These are phyloP conservation scores for Vaucheria bursata DNA, from an alignment of 352 stramenopile genomes.

Conservation along the genomic window DNA sequence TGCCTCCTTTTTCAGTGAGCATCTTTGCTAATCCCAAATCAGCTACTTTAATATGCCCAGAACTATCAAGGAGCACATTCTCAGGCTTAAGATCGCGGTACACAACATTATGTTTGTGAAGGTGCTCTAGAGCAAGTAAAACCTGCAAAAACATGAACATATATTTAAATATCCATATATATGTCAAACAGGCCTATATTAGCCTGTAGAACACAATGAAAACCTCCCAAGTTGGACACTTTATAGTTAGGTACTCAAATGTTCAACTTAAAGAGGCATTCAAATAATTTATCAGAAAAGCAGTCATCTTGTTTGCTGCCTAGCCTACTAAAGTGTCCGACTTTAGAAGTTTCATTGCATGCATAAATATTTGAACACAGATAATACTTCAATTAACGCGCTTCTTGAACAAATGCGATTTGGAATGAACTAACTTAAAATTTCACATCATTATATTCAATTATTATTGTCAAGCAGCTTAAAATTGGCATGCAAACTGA, in stretches of 20 bases:
- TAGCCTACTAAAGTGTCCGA: background rate
- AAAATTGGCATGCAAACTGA: no score
- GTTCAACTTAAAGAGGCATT: no score
- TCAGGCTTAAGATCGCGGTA: slow-evolving; percentile 88
- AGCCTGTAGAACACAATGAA: background rate
- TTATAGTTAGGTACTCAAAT: no score
- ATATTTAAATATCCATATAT: slow-evolving; percentile 55
- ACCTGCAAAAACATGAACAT: slow-evolving; percentile 81
- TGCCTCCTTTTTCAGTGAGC: slow-evolving; percentile 30
- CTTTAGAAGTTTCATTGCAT: background rate
- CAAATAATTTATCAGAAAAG: background rate
- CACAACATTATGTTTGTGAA: slow-evolving; percentile 81
- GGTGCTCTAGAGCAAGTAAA: slow-evolving; percentile 75
- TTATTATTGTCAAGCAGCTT: no score
- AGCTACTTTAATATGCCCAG: slow-evolving; percentile 74
- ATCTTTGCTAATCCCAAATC: slow-evolving; percentile 81
- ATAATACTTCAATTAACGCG: no score
- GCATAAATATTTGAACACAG: no score
- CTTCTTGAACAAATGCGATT: no score
- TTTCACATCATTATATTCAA: no score
- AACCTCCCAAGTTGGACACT: no score
- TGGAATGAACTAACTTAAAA: no score
- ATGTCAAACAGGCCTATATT: background rate
- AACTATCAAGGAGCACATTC: slow-evolving; percentile 80
- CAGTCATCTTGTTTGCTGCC: no score